Conservation (phyloP, 768 basidiomycete genomes). For the Termitomyces sp. region DNA sequence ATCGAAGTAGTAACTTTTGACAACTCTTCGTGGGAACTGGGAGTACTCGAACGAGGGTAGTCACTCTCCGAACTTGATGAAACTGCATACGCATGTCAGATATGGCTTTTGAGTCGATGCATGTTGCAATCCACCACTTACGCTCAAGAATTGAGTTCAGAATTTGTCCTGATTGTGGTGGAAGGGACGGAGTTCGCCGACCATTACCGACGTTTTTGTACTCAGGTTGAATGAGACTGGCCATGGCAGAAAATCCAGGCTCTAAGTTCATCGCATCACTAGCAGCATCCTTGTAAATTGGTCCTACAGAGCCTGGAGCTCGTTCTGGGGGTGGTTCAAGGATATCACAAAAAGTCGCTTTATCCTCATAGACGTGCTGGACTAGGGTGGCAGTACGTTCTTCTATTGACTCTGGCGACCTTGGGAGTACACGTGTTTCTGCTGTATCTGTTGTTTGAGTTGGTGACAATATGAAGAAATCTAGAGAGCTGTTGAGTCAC, state of each 20-base stretch:
- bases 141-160: neutral
- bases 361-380: neutral
- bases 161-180: neutral
- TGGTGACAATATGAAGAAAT: neutral
- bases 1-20: neutral
- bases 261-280: neutral
- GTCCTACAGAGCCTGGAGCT: neutral
- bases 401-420: neutral
- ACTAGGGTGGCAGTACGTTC: neutral
- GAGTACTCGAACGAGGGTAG: neutral
- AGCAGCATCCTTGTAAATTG: neutral
- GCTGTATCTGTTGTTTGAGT: neutral
- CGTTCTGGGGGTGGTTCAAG: neutral
- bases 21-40: neutral
- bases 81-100: neutral
- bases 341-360: neutral
- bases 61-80: neutral
- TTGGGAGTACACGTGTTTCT: neutral
- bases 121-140: neutral
- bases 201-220: neutral
- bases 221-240: neutral
- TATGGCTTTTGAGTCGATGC: neutral
- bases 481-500: neutral
- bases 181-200: neutral
- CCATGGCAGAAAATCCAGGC: neutral